Evolutionary conservation across 306 rosid species (phyloP), one percentile per base, ranked within the genome.

Genomic region (Cicer cuneatum): DNA sequence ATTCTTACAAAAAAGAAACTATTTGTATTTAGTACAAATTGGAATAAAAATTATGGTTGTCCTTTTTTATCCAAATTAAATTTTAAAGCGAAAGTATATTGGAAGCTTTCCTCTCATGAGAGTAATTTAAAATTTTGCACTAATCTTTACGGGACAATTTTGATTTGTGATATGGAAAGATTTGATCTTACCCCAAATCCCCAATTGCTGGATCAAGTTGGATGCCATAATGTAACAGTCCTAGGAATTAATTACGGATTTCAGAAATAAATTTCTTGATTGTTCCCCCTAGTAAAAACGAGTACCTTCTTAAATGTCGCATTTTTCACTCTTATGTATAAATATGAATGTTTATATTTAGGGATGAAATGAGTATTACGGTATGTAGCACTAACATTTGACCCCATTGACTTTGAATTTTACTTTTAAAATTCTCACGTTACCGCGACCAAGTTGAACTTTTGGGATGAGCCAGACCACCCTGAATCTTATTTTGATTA

Each of bases 161-260:
- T 37, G 39, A 14, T 15, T 37, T 29, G 15, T n/a, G 57, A 69
- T 71, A 45, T 37, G 57, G 48, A 62, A 12, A 47, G 54, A 73
- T 72, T 66, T 39, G 40, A 59, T 41, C n/a, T 35, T 40, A 72
- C 42, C 52, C 40, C 38, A 77, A 39, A 48, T 48, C 42, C 52
- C 40, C 38, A 77, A 39, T 57, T 48, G 60, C 15, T 15, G 10
- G 69, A 42, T 63, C 80, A 68, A 69, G 57, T 57, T 62, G 69
- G 72, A 70, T 69, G 62, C 80, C 33, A 11, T 6, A 10, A 42
- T 53, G 51, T 62, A 47, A 35, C 12, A 65, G 54, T 46, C 65
- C 49, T 24, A 65, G 35, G 71, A 71, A 52, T 46, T 54, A 24
- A 47, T 56, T 39, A 14, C 37, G 11, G 54, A 65, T 65, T 53